These are phyloP conservation scores for Hypseocharis bilobata DNA, from an alignment of 441 rosid species.

Conservation along the genomic window DNA sequence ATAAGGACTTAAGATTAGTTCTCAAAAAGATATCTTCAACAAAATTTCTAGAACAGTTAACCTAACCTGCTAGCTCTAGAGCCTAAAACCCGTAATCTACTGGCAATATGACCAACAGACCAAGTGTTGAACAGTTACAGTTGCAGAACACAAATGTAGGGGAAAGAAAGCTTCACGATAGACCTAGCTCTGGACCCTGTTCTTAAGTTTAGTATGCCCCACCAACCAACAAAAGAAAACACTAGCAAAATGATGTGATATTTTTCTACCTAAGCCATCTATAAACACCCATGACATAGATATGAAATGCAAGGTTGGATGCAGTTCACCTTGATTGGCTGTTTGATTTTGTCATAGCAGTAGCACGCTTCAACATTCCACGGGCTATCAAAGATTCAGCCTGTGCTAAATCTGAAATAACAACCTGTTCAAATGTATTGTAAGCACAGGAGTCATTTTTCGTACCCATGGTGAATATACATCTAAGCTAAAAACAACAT, in stretches of 20 bases:
- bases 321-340: conserved; percentile 65
- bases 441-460: conserved; percentile 14
- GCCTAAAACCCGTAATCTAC: background rate
- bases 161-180: background rate
- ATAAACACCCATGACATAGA: background rate
- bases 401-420: conserved; percentile 40
- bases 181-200: background rate
- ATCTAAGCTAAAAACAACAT: background rate
- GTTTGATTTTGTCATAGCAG: conserved; percentile 70
- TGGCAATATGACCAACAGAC: background rate
- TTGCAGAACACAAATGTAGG: background rate
- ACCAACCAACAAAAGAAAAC: background rate
- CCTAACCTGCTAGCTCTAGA: background rate
- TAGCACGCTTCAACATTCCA: conserved; percentile 75
- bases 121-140: background rate
- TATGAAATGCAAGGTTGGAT: background rate
- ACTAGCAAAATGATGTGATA: background rate
- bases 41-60: background rate
- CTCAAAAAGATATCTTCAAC: background rate
- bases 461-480: conserved; percentile 10
- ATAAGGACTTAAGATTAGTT: background rate
- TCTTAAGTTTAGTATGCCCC: background rate
- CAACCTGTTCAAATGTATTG: conserved; percentile 35
- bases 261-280: background rate
- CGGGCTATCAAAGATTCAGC: conserved; percentile 60